A percentile compares a stretch with the other conserved stretches of the same genome.
These are phyloP conservation scores for Xerocomus tenax DNA, from an alignment of 1,284 basidiomycete species.

Conservation along the genomic window DNA sequence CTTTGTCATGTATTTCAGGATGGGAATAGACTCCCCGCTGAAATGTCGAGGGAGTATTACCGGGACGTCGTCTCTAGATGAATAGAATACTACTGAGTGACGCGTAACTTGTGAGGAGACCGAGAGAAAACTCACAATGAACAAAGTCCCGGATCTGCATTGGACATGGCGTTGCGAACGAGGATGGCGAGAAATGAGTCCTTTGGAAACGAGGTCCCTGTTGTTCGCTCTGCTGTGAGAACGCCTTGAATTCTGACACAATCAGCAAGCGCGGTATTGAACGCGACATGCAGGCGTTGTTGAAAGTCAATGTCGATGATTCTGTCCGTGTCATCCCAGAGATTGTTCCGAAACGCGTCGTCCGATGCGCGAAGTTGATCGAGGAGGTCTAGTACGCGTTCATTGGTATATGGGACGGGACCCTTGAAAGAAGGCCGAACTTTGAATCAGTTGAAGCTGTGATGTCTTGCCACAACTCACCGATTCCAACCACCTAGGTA, in stretches of 20 bases:
- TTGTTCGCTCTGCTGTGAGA: conserved; percentile 1
- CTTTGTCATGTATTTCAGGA: conserved; percentile 7
- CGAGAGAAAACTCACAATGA: not conserved
- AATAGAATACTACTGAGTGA: not conserved
- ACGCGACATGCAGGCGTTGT: not conserved
- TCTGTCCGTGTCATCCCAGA: conserved; percentile 2
- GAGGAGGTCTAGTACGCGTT: not conserved
- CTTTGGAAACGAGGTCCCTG: conserved; percentile 1
- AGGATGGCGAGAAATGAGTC: conserved; percentile 8
- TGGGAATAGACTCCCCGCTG: conserved; percentile 3
- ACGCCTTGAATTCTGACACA: conserved; percentile 9
- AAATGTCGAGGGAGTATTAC: conserved; percentile 9
- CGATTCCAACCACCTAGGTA: conserved; percentile 6
- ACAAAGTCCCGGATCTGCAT: not conserved
- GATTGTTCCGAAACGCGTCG: not conserved
- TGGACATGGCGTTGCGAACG: conserved; percentile 6
- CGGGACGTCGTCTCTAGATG: conserved; percentile 5
- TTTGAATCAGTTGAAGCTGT: not conserved
- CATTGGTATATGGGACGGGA: not conserved
- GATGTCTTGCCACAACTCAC: not conserved
- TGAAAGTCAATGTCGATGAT: not conserved
- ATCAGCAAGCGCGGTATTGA: conserved; percentile 3
- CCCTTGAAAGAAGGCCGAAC: not conserved
- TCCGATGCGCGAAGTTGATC: not conserved
- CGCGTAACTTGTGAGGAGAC: not conserved